Conservation (phyloP, 176 grass and related monocot species). For the Triticum turgidum region DNA sequence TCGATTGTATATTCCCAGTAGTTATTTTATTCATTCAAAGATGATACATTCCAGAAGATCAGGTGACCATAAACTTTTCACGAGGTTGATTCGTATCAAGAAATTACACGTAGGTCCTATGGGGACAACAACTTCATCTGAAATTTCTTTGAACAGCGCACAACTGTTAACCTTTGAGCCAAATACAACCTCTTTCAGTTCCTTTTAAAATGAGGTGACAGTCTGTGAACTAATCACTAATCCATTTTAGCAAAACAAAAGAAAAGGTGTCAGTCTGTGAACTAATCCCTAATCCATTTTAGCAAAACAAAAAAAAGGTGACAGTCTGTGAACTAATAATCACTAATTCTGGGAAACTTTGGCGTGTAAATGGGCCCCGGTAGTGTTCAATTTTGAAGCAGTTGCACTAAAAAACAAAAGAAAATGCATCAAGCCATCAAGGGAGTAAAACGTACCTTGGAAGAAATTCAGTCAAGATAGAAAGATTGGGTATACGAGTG, state of each 20-base stretch:
- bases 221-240: background rate
- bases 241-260: constrained; percentile 10
- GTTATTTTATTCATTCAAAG: background rate
- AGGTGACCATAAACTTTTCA: background rate
- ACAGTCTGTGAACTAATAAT: no score
- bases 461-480: constrained; percentile 97
- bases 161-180: background rate
- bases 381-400: background rate
- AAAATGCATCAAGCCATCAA: constrained; percentile 29
- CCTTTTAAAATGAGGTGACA: background rate
- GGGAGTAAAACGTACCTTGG: constrained; percentile 66
- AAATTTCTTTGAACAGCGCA: background rate
- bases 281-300: constrained; percentile 1
- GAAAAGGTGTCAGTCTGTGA: background rate
- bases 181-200: constrained; percentile 6
- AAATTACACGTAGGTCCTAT: background rate
- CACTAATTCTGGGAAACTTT: background rate
- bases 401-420: constrained; percentile 1
- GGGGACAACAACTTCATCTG: background rate
- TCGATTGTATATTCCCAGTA: background rate
- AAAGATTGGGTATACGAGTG: constrained; percentile 85
- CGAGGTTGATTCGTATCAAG: background rate
- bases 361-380: background rate
- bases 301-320: background rate
- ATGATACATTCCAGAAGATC: background rate